These are phyloP conservation scores for Fusarium albosuccineum DNA, from an alignment of 2,329 filamentous ascomycete genomes.

Conservation along the genomic window DNA sequence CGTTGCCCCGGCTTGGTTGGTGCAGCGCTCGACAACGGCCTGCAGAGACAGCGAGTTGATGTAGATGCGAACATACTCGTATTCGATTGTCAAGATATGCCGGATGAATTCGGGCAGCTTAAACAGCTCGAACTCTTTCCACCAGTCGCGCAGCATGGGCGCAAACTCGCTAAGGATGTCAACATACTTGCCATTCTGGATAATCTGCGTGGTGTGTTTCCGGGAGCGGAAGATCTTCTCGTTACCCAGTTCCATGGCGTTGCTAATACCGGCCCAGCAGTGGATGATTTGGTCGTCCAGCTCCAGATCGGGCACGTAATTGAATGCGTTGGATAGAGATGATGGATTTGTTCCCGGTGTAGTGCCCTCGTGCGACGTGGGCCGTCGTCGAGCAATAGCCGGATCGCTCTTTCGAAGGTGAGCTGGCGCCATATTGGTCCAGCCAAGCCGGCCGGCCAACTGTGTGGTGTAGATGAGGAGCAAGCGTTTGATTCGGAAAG, in stretches of 20 bases:
- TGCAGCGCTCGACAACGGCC: constrained; percentile 93
- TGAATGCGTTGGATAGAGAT: constrained; percentile 69
- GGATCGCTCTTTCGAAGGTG: constrained; percentile 70
- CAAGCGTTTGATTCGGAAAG: constrained; percentile 84
- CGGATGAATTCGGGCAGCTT: constrained; percentile 74
- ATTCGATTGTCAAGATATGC: constrained; percentile 91
- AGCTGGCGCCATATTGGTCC: constrained; percentile 92
- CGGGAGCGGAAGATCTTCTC: constrained; percentile 88
- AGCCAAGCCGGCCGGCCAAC: constrained; percentile 90
- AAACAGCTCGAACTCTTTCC: constrained; percentile 83
- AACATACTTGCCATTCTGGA: constrained; percentile 87
- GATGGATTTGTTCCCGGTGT: constrained; percentile 72
- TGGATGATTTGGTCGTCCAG: constrained; percentile 80
- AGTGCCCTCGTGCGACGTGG: constrained; percentile 66
- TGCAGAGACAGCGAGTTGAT: constrained; percentile 94
- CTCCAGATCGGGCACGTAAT: constrained; percentile 75
- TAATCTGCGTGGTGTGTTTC: constrained; percentile 88
- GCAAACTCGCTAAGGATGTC: constrained; percentile 84
- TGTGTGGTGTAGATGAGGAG: constrained; percentile 93
- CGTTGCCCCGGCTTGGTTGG: constrained; percentile 71
- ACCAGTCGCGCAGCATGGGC: constrained; percentile 83
- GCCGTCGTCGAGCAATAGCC: constrained; percentile 64
- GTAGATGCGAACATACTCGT: constrained; percentile 94
- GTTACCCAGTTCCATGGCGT: constrained; percentile 92
- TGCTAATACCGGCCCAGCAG: constrained; percentile 94